phyloP scores from a whole-genome alignment of 257 asterid genomes.

The Capsicum baccatum region DNA sequence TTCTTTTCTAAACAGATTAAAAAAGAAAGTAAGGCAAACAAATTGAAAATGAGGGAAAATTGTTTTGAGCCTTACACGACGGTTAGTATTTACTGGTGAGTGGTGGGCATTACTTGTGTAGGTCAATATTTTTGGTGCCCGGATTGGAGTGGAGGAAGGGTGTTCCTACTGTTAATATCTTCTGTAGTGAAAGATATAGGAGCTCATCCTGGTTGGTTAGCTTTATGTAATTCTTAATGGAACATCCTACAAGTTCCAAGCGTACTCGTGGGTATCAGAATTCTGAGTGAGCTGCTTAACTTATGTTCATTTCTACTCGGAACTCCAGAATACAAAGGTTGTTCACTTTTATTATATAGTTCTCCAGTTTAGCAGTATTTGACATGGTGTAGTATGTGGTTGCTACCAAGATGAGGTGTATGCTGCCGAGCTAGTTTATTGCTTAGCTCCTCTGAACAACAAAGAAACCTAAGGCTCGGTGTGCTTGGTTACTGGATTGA shows the following conservation, averaged over 20 bases:
- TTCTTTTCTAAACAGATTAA: too few relatives aligned
- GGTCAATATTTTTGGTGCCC: background rate
- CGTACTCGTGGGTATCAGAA: background rate
- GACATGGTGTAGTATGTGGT: conserved; percentile 1
- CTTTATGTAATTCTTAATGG: background rate
- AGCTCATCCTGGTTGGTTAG: background rate
- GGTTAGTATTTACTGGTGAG: background rate
- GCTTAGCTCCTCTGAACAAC: background rate
- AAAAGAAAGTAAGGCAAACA: background rate
- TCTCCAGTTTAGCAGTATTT: background rate
- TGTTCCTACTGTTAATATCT: conserved; percentile 5
- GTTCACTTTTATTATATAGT: background rate
- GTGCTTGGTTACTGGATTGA: background rate
- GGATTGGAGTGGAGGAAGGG: background rate
- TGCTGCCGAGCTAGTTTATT: background rate
- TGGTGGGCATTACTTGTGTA: background rate
- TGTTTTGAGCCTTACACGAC: background rate
- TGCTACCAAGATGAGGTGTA: conserved; percentile 18
- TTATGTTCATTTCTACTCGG: background rate
- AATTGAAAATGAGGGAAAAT: background rate
- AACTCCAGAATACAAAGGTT: background rate
- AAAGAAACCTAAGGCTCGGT: background rate
- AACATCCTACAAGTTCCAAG: background rate
- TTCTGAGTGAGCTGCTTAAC: background rate
- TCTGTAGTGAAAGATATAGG: background rate